Evolutionary conservation across 1,139 yeast genomes (phyloP), one percentile per base, ranked within the genome.

Genomic region (Yamadazyma trypodendri): DNA sequence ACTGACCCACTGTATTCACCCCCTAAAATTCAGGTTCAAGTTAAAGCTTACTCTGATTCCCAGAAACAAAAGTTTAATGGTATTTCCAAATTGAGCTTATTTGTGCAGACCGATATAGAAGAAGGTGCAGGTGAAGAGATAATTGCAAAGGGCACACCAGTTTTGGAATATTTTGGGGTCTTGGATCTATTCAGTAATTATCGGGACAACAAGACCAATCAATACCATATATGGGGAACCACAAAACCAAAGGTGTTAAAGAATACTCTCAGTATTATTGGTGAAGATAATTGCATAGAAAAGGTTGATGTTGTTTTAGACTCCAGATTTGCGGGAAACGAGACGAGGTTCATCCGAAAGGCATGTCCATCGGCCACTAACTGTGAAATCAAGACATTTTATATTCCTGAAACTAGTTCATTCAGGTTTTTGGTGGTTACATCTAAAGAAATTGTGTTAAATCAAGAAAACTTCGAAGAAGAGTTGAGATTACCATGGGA

Each of bases 401-500:
- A 75, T 34, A 61, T 81, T 7, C 70, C 72, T 3, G 74, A 72
- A 17, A 58, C 59, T 20, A 60, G 64, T 29, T 47, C 58, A 5
- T 68, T 86, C 28, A 73, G 71, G 40, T 81, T 86, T 54, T 65
- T 79, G 9, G 73, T 86, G 6, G 71, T 70, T 30, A 79, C 96
- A 0, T 58, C 75, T 1, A 74, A 70, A 37, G 75, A 76, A 3
- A 77, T 90, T 16, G 45, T 38, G 8, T 49, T 70, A 24, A 54
- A 53, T 28, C 44, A 58, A 2, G 65, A 60, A 4, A 43, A 46
- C 6, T 28, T 45, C 5, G 66, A 60, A 11, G 88, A 81, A 28
- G 97, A 90, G 56, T 62, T 90, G 25, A 74, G 94, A 1, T 62
- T 87, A 17, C 78, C 78, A 2, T 90, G 97, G 97, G 87, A 84